These are phyloP conservation scores for Pelargonium cotyledonis DNA, from an alignment of 441 rosid species.

Conservation along the genomic window DNA sequence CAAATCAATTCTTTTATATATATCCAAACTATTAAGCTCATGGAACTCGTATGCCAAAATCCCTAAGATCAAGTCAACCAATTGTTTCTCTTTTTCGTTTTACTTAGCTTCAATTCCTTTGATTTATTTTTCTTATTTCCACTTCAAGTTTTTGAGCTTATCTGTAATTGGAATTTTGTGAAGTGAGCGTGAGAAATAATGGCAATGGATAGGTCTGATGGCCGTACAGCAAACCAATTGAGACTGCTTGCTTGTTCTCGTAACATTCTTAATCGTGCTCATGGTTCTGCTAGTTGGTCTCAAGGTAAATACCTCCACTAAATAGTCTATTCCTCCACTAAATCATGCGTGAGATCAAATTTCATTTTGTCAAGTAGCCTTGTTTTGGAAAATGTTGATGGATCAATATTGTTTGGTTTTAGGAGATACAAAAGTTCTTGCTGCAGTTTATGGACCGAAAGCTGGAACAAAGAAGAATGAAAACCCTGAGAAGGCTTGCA, in stretches of 20 bases:
- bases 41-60: neutral
- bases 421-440: conserved; percentile 84
- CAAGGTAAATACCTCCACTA: conserved; percentile 44
- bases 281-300: conserved; percentile 94
- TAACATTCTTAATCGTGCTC: conserved; percentile 75
- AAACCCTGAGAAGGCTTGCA: conserved; percentile 80
- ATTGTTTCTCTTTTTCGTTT: neutral
- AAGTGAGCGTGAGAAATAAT: conserved; percentile 21
- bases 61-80: neutral
- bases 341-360: neutral
- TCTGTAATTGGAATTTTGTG: neutral
- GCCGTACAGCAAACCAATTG: conserved; percentile 61
- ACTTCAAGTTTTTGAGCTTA: neutral
- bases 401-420: neutral
- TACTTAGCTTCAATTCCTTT: neutral
- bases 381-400: neutral
- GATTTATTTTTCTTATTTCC: neutral
- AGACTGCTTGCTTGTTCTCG: conserved; percentile 76
- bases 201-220: conserved; percentile 70
- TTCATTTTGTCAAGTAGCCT: neutral
- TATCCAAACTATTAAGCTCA: neutral
- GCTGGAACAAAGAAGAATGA: conserved; percentile 86
- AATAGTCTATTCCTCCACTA: neutral
- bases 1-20: no score
- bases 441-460: conserved; percentile 91